Evolutionary conservation across 257 asterid species (phyloP), one percentile per base, ranked within the genome.

Genomic region (Penstemon davidsonii): DNA sequence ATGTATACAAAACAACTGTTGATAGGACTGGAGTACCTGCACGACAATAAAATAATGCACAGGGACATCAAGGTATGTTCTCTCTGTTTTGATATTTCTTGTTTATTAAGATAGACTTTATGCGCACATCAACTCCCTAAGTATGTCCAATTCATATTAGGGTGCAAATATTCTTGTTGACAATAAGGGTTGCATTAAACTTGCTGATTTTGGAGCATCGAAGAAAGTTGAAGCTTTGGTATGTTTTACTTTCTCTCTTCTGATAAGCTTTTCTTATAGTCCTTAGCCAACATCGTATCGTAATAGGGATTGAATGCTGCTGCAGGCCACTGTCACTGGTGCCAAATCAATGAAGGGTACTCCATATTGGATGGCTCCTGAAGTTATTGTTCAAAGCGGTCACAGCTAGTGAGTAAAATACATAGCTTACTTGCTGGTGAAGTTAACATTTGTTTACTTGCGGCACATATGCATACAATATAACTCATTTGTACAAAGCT

Each of bases 351-450:
- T 91, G 97, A 91, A 91, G 83, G 97, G 97, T 60, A 91, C 97
- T 70, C 97, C 97, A 5, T 91, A 91, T 72, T 91, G 97, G 97
- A 91, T 91, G 97, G 97, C 97, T 77, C 97, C 97, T 58, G 97
- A 91, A 82, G 97, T 91, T 65, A 91, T 91, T 66, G 91, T 91
- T 66, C 96, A 91, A 76, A 88, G 88, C 41, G 97, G 97, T 59
- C 97, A 90, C 74, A 86, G 90, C 83, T 90, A 84, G 97, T 90
- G 77, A 86, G 97, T 87, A 68, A 76, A 43, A 40, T 50, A 67
- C 57, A 54, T 50, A 62, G 12, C 66, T 61, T 19, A 42, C 25
- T 73, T 55, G 56, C 60, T 49, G n/a, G 64, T 61, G 52, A 53
- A 69, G 15, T 49, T 60, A 50, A 39, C 64, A 8, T 65, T 59